These are phyloP conservation scores for Apiospora marii DNA, from an alignment of 2,329 filamentous ascomycete species.

Conservation along the genomic window DNA sequence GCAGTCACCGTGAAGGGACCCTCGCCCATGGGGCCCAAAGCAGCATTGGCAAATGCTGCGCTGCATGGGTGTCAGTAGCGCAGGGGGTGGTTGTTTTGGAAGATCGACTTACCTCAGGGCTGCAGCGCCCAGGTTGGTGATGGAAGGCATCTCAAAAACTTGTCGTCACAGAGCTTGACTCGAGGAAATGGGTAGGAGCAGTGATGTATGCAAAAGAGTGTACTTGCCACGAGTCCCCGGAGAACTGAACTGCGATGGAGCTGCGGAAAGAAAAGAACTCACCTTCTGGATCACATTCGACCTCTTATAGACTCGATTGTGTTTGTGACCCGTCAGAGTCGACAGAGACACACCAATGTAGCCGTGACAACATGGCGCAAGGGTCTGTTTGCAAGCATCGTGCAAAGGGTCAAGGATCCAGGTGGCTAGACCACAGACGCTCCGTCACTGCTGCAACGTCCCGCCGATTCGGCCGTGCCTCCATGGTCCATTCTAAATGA, in stretches of 20 bases:
- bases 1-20: constrained; percentile 33
- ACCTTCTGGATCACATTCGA: neutral
- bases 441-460: constrained; percentile 10
- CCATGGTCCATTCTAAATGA: neutral
- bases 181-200: neutral
- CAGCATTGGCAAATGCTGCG: constrained; percentile 32
- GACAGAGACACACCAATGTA: neutral
- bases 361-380: neutral
- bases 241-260: constrained; percentile 21
- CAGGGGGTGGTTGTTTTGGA: neutral
- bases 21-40: constrained; percentile 34
- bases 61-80: constrained; percentile 35
- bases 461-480: constrained; percentile 15
- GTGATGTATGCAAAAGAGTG: constrained; percentile 36
- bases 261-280: neutral
- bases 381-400: neutral
- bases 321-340: neutral
- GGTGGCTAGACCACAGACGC: constrained; percentile 5
- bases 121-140: constrained; percentile 36
- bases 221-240: constrained; percentile 31
- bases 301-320: neutral
- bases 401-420: neutral
- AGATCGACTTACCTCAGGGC: constrained; percentile 36
- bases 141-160: constrained; percentile 34
- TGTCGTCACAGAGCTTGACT: neutral